Evolutionary conservation across 2,329 filamentous ascomycete genomes (phyloP), one percentile per base, ranked within the genome.

Genomic region (Colletotrichum phormii): DNA sequence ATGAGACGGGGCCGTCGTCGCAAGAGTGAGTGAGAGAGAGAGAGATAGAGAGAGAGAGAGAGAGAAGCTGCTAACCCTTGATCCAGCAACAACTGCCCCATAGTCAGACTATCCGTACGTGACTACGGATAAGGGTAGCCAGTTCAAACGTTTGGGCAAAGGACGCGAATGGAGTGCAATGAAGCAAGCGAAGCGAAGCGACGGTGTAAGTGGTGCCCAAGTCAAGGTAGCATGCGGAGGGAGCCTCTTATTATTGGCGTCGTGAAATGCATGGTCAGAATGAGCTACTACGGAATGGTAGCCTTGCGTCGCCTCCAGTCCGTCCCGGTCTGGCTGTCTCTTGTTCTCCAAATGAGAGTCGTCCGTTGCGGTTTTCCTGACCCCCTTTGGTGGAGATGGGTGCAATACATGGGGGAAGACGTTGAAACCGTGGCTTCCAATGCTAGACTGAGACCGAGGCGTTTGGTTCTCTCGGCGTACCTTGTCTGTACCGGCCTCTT

Each of bases 121-220:
- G 37, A 18, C 37, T 15, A 42, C 13, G 35, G 13, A 15, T 12
- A 42, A 12, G 65, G n/a, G 35, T 9, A n/a, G 64, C n/a, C 57
- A 64, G 11, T 4, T 37, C 64, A 29, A 46, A 63, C 22, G 49
- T 33, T 24, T 33, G 2, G 46, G 18, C 24, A 5, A 5, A 49
- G 42, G 18, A 49, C 42, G 42, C 24, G 53, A 58, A 57, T 42
- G 26, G 42, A 51, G 42, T 49, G 42, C 18, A n/a, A 49, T 49
- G 42, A 29, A 8, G 37, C 64, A 71, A 63, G 64, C 68, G 64
- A 67, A 63, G 64, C 68, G 64, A 67, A 51, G 58, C 58, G 58
- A 71, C 64, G 64, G 64, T 67, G 57, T 67, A 67, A 67, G 57
- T 71, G 60, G 24, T n/a, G 61, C 51, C 24, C 51, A 18, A 35